Evolutionary conservation across 257 asterid genomes (phyloP), one percentile per base, ranked within the genome.

Genomic region (Marsdenia floribunda): DNA sequence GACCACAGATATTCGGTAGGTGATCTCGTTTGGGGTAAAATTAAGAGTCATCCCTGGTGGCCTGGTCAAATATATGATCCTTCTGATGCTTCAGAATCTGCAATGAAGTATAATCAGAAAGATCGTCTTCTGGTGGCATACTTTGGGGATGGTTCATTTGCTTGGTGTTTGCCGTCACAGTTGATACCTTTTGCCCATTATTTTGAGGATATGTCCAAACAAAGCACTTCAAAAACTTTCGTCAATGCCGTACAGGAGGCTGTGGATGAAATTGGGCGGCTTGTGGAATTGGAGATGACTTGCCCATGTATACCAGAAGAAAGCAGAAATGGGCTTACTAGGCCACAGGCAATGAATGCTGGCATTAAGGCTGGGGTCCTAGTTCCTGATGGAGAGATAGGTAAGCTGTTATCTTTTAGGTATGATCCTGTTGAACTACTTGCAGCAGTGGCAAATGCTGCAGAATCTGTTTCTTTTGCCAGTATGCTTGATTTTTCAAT

Each of bases 21-120:
- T 52, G 99, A 95, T 71, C 77, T 92, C 35, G 98, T 95, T 4
- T 95, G 99, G 99, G 96, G 90, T 6, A 92, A 92, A 83, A 80
- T 90, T 13, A 92, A 79, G 83, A 78, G 87, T 68, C 93, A 92
- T 75, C 96, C 96, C 0, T 92, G 98, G 98, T 95, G 96, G 96
- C 99, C 99, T 0, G 98, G 96, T 5, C 92, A 90, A 79, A 75
- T 95, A 42, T 90, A 88, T 61, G 93, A 92, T 69, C 70, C 88
- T 14, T 76, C 70, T 0, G 81, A 88, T 79, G 99, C 96, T 46
- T 89, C 99, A 0, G 87, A 84, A 2, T 70, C 80, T 65, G 98
- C 96, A 0, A 37, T 73, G 67, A 88, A 84, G 76, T 83, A 78
- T 74, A 80, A 75, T 47, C 86, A 72, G 65, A 86, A 79, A 70